These are phyloP conservation scores for Tilletia horrida DNA, from an alignment of 1,284 basidiomycete species.

Conservation along the genomic window DNA sequence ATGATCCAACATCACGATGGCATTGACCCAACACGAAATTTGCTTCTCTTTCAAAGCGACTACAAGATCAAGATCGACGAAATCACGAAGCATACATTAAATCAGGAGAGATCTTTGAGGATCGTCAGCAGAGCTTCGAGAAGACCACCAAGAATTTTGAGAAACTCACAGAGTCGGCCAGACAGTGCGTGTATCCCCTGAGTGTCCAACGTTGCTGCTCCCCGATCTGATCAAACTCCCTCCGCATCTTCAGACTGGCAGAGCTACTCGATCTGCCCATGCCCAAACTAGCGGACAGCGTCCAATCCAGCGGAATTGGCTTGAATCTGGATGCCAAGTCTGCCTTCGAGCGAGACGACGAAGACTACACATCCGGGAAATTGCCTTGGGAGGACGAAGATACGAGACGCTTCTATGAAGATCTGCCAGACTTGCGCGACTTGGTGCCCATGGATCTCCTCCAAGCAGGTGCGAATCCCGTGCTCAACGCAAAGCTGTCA, in stretches of 20 bases:
- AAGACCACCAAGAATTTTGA: slow-evolving; percentile 95
- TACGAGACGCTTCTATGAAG: slow-evolving; percentile 89
- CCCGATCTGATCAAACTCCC: slow-evolving; percentile 6
- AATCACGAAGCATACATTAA: slow-evolving; percentile 99
- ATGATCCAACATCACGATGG: neutral
- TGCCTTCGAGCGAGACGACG: slow-evolving; percentile 51
- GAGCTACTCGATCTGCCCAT: slow-evolving; percentile 78
- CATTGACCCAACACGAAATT: too few species aligned
- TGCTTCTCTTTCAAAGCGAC: slow-evolving; percentile 61
- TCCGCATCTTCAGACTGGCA: slow-evolving; percentile 65
- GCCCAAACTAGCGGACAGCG: slow-evolving; percentile 73
- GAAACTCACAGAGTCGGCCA: slow-evolving; percentile 61
- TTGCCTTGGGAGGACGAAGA: slow-evolving; percentile 94
- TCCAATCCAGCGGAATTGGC: slow-evolving; percentile 58
- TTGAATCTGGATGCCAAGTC: slow-evolving; percentile 58
- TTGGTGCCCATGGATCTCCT: slow-evolving; percentile 66
- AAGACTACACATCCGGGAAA: slow-evolving; percentile 61
- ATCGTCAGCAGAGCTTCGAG: slow-evolving; percentile 95
- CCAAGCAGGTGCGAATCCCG: neutral
- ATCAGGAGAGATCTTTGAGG: slow-evolving; percentile 97
- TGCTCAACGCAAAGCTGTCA: neutral
- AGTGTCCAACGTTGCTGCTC: neutral
- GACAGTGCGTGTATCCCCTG: slow-evolving; percentile 19
- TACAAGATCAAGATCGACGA: slow-evolving; percentile 91
- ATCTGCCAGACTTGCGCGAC: slow-evolving; percentile 83